Evolutionary conservation across 495 filamentous ascomycete genomes (phyloP).

Genomic region (Daldinia bambusicola): DNA sequence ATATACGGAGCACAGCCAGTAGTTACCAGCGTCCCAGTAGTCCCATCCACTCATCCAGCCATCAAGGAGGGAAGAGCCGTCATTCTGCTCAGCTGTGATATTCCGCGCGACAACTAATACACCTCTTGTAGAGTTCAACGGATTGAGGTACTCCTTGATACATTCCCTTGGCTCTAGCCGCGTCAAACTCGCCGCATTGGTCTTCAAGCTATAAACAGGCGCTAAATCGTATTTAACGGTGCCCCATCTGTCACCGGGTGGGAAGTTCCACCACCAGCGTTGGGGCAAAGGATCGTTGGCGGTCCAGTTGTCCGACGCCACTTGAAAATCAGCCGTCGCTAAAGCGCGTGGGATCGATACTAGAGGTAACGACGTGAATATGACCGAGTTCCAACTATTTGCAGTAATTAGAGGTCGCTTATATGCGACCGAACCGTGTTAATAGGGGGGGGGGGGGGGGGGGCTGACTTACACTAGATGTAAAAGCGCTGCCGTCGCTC

Average conservation of each 20-base stretch:
- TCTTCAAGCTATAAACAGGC: neutral
- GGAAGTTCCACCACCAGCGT: neutral
- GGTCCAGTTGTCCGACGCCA: neutral
- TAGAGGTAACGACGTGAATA: slow-evolving; percentile 9
- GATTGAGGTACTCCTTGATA: neutral
- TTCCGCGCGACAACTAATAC: neutral
- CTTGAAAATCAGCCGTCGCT: slow-evolving; percentile 1
- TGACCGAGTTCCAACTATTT: slow-evolving; percentile 4
- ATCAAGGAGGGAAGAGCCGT: neutral
- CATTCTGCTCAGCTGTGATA: neutral
- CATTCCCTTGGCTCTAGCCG: neutral
- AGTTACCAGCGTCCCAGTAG: slow-evolving; percentile 10
- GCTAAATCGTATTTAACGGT: neutral
- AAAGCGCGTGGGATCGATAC: slow-evolving; percentile 5
- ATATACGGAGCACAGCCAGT: slow-evolving; percentile 2
- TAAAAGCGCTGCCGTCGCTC: neutral
- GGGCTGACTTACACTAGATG: neutral
- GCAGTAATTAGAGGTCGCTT: neutral
- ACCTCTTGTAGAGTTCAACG: neutral
- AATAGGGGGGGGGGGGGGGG: no score
- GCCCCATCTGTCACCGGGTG: neutral
- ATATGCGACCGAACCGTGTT: neutral
- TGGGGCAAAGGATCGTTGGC: neutral
- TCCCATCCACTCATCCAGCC: slow-evolving; percentile 10
- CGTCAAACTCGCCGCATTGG: neutral